Base-by-base conservation (phyloP, 148 eudicot species). In the Chenopodium formosanum region DNA sequence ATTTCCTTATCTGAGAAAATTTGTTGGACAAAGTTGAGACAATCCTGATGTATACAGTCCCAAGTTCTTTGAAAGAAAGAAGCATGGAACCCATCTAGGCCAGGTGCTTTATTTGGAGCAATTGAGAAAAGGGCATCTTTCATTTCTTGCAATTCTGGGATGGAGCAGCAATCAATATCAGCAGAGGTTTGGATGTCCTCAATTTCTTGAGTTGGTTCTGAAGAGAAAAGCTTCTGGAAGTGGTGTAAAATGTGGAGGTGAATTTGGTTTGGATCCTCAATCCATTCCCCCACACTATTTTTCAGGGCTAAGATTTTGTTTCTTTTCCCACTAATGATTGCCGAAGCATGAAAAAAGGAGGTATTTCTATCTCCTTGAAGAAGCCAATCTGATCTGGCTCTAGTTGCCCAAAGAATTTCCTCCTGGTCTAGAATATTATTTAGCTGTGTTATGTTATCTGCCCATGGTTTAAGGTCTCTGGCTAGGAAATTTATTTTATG, bases 391-490 rank as follows among this genome's bases (percentile, higher is more conserved):
- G 46, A 4, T 48, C 77, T 70, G 1, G 82, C 25, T 13, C 37
- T 27, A 13, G 31, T 20, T 1, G 14, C 14, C 82, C 82, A 80
- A 3, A 56, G 25, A 1, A 8, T 20, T 17, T 71, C 69, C 7
- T 80, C 82, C 3, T 79, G 82, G 0, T 20, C 46, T 0, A 79
- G 82, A 1, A 70, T 11, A 0, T 0, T 40, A 5, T 68, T 9
- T 16, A 66, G 32, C 1, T 40, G 37, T 0, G 1, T 3, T 5
- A 7, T 7, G 1, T 47, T 1, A 0, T 1, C 0, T 3, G 12
- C 12, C 31, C 74, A 73, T 0, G 50, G 14, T 2, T 25, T 19
- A 1, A 16, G 1, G 16, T 53, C 19, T 0, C 1, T 1, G 0
- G 13, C 13, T 1, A 53, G 60, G 2, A 1, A 2, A 31, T 2